Evolutionary conservation across 2,329 filamentous ascomycete species (phyloP), one percentile per base, ranked within the genome.

Genomic region (Arthrobotrys megalospora): DNA sequence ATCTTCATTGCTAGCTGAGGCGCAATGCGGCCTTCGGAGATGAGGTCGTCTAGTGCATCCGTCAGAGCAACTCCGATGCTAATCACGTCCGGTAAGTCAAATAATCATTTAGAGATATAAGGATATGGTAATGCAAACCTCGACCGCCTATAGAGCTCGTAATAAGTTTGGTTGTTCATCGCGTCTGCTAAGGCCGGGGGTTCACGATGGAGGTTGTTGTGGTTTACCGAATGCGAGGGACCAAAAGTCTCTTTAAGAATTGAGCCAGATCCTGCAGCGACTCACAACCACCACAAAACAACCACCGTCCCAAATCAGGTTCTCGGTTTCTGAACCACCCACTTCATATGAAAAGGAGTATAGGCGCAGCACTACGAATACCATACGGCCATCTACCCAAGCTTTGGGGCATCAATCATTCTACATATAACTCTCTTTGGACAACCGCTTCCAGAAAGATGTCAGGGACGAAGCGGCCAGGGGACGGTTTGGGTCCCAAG

Each of bases 1-100:
- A 99, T 96, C 88, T 97, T 97, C 93, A 99, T 98, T 63, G 96
- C 96, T 52, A 99, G 90, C 87, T 99, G 96, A 32, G 96, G 96
- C 86, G 98, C 95, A 86, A 99, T 98, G 81, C 93, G 93, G 83
- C 94, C 91, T 81, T 95, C 92, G 84, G 93, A 95, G 85, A 99
- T 98, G 81, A 99, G 88, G 83, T 97, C 93, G 86, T 99, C 96
- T 83, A 99, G 94, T 69, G 94, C 97, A 86, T 99, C 96, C 68
- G 95, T 97, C 82, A 99, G 89, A 73, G 95, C 91, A 83, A 93
- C 89, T 82, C 96, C 96, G 86, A 99, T 93, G 86, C 96, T 99
- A 85, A 80, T 79, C 76, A 52, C 5, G 16, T 8, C 38, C 28
- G 24, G 43, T 24, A 16, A 73, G 81, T 78, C 81, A 36, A 7